A percentile compares a stretch with the other conserved stretches of the same genome.
These are phyloP conservation scores for Phytophthora macrochlamydospora DNA, from an alignment of 352 stramenopile species.

Conservation along the genomic window DNA sequence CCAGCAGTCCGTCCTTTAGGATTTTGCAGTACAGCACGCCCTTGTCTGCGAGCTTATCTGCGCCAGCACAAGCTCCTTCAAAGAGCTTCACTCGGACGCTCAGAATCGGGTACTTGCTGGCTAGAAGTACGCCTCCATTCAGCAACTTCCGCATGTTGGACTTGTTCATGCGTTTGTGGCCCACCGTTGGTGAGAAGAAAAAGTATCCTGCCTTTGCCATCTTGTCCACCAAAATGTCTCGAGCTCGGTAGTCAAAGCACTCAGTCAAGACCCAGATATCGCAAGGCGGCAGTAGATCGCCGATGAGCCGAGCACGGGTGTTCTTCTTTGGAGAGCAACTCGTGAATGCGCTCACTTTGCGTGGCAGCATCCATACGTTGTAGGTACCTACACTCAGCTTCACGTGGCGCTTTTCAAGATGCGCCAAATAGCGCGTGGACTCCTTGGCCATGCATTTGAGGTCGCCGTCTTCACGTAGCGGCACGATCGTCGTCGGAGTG, in stretches of 20 bases:
- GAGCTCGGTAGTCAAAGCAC: constrained; percentile 79
- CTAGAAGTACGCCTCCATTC: constrained; percentile 73
- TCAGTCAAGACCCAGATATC: constrained; percentile 82
- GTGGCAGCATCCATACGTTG: constrained; percentile 88
- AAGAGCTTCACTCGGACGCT: constrained; percentile 77
- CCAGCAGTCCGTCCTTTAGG: constrained; percentile 69
- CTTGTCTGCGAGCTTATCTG: constrained; percentile 78
- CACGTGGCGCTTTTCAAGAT: constrained; percentile 64
- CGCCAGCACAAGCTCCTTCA: constrained; percentile 59
- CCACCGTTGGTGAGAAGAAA: constrained; percentile 75
- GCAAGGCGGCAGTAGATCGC: constrained; percentile 65
- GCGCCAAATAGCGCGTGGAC: constrained; percentile 64
- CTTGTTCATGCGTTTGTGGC: constrained; percentile 67
- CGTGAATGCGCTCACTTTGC: constrained; percentile 77
- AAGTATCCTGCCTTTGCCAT: constrained; percentile 68
- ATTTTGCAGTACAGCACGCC: constrained; percentile 84
- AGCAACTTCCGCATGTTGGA: constrained; percentile 74
- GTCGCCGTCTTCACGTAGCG: constrained; percentile 67
- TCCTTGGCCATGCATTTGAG: constrained; percentile 75
- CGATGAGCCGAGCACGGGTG: constrained; percentile 72
- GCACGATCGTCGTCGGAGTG: constrained; percentile 62
- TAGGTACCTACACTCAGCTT: constrained; percentile 69
- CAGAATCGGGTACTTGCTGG: constrained; percentile 78
- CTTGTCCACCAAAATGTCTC: constrained; percentile 64
- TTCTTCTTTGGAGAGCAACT: constrained; percentile 77